Conservation (phyloP, 768 basidiomycete genomes). For the Xerocomus spinulosus region DNA sequence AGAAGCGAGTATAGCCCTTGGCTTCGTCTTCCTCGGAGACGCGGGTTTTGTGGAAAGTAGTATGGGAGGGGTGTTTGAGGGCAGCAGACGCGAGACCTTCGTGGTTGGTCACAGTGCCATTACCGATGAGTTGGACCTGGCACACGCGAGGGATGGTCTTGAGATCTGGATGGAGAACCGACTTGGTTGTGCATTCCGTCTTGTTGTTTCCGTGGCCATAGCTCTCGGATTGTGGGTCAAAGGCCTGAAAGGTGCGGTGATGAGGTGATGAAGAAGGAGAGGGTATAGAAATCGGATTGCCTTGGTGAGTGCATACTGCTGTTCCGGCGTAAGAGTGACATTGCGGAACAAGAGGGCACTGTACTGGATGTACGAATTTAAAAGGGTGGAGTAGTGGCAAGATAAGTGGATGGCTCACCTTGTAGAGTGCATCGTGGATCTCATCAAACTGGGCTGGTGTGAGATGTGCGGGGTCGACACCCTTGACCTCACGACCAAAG, state of each 20-base stretch:
- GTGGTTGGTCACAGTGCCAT: conserved; percentile 75
- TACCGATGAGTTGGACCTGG: conserved; percentile 90
- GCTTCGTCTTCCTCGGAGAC: conserved; percentile 72
- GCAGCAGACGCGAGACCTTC: conserved; percentile 73
- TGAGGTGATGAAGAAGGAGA: background rate
- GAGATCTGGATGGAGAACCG: conserved; percentile 83
- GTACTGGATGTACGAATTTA: conserved; percentile 41
- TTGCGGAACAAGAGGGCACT: conserved; percentile 71
- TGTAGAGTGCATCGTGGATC: conserved; percentile 70
- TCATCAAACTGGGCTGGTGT: conserved; percentile 59
- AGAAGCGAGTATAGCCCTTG: conserved; percentile 80
- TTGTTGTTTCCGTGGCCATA: conserved; percentile 92
- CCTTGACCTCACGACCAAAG: conserved; percentile 77
- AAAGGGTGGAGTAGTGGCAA: background rate
- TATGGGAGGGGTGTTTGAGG: conserved; percentile 84
- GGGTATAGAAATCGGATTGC: conserved; percentile 32
- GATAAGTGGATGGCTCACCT: conserved; percentile 39
- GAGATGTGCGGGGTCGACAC: conserved; percentile 62
- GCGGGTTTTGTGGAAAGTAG: conserved; percentile 79
- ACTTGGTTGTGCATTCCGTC: conserved; percentile 66
- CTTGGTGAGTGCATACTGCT: conserved; percentile 84
- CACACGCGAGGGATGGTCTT: conserved; percentile 87
- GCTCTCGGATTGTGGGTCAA: conserved; percentile 56
- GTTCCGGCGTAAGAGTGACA: conserved; percentile 65
- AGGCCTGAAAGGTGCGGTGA: conserved; percentile 48